Percentiles rank a stretch among this genome's conserved stretches.
Evolutionary conservation across 75 land plant genomes (phyloP).

Genomic region (Pinus albicaulis): DNA sequence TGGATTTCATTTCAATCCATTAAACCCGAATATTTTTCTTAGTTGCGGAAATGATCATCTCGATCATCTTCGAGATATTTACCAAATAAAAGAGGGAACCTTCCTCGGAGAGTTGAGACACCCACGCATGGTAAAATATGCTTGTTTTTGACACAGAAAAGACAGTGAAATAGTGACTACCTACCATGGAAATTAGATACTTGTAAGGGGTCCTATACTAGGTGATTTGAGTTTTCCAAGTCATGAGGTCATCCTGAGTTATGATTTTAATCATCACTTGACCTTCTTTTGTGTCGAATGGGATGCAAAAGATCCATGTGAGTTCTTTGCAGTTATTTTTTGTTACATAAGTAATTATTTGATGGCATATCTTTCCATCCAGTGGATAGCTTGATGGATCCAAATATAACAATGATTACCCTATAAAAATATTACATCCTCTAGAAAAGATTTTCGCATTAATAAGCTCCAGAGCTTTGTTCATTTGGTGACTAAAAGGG

Average conservation of each 20-base stretch:
- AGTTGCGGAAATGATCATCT: constrained; percentile 97
- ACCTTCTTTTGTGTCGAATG: constrained; percentile 93
- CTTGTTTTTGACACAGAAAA: constrained; percentile 84
- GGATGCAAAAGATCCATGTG: constrained; percentile 97
- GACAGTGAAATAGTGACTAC: constrained; percentile 92
- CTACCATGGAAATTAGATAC: constrained; percentile 87
- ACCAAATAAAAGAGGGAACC: constrained; percentile 43
- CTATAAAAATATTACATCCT: constrained; percentile 99
- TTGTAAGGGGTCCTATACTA: constrained; percentile 89
- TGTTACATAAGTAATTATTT: constrained; percentile 94
- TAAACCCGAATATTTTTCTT: constrained; percentile 74
- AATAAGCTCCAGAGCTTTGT: constrained; percentile 92
- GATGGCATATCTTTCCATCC: constrained; percentile 91
- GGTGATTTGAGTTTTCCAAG: constrained; percentile 73
- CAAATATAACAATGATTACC: constrained; percentile 77
- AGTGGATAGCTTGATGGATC: constrained; percentile 84
- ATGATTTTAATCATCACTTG: constrained; percentile 92
- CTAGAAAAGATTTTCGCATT: constrained; percentile 81
- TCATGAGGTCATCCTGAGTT: constrained; percentile 93
- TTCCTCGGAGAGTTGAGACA: constrained; percentile 63
- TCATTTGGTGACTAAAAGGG: constrained; percentile 84
- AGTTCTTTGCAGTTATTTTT: constrained; percentile 79
- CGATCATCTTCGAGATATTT: constrained; percentile 93
- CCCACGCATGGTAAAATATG: constrained; percentile 83
- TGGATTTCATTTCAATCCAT: constrained; percentile 85